These are phyloP conservation scores for Arthrobotrys conoides DNA, from an alignment of 2,329 filamentous ascomycete species.

Conservation along the genomic window DNA sequence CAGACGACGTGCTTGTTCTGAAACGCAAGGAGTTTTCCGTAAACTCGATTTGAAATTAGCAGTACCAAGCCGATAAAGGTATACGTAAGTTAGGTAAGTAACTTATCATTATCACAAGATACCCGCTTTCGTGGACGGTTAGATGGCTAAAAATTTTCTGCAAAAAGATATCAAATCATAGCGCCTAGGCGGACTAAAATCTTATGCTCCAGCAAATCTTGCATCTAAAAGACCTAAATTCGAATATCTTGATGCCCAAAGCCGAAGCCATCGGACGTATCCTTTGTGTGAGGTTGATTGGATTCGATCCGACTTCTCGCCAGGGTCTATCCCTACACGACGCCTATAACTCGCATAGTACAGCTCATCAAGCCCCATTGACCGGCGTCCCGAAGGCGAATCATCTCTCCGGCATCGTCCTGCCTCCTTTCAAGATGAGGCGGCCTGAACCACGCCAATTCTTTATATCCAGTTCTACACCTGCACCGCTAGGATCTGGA, in stretches of 20 bases:
- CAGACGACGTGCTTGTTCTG: constrained; percentile 48
- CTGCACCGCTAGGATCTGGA: constrained; percentile 39
- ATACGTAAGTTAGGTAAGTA: constrained; percentile 10
- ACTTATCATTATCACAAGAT: constrained; percentile 33
- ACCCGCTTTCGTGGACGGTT: neutral
- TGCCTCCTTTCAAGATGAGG: constrained; percentile 41
- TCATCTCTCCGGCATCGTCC: constrained; percentile 43
- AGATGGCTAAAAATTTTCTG: constrained; percentile 5
- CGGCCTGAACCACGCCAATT: constrained; percentile 44
- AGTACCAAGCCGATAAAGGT: constrained; percentile 44
- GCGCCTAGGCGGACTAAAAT: neutral
- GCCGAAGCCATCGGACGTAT: constrained; percentile 43
- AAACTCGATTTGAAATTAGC: constrained; percentile 59
- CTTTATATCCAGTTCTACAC: constrained; percentile 39
- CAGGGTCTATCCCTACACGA: constrained; percentile 57
- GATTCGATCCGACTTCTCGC: constrained; percentile 37
- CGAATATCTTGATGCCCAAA: constrained; percentile 30
- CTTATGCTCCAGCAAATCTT: constrained; percentile 14
- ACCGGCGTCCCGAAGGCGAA: constrained; percentile 43
- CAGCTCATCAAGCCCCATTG: constrained; percentile 60
- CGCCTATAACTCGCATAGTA: constrained; percentile 48
- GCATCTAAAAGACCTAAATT: constrained; percentile 9
- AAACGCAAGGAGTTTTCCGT: constrained; percentile 58
- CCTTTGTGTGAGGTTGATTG: constrained; percentile 42
- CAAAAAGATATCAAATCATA: constrained; percentile 41